phyloP scores from a whole-genome alignment of 2,329 filamentous ascomycete species.

The Colletotrichum brevisporum region DNA sequence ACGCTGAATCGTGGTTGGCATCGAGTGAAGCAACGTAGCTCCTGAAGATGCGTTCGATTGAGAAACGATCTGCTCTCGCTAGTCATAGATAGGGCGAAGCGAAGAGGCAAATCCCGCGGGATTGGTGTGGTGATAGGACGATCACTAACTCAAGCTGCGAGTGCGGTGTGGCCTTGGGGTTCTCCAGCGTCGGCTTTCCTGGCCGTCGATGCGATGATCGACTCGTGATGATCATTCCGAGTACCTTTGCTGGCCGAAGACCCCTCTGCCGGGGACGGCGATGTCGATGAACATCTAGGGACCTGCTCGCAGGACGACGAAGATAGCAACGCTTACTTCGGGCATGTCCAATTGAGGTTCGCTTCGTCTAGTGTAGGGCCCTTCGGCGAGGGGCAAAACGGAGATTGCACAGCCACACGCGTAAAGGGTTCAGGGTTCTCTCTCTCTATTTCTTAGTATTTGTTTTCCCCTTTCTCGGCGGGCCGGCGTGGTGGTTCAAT shows the following conservation, averaged over 20 bases:
- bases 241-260: slow-evolving; percentile 3
- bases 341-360: slow-evolving; percentile 19
- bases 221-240: slow-evolving; percentile 15
- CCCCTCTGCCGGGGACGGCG: background rate
- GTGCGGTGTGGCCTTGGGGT: slow-evolving; percentile 15
- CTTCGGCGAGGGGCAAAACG: slow-evolving; percentile 28
- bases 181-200: slow-evolving; percentile 8
- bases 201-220: slow-evolving; percentile 32
- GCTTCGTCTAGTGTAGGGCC: slow-evolving; percentile 10
- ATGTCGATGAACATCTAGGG: slow-evolving; percentile 7
- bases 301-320: slow-evolving; percentile 6
- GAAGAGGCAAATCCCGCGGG: slow-evolving; percentile 8
- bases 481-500: background rate
- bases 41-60: slow-evolving; percentile 6
- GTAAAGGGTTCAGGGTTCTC: slow-evolving; percentile 36
- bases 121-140: slow-evolving; percentile 8
- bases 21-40: slow-evolving; percentile 9
- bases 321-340: slow-evolving; percentile 18
- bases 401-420: slow-evolving; percentile 40
- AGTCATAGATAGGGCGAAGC: slow-evolving; percentile 23
- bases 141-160: slow-evolving; percentile 13
- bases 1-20: slow-evolving; percentile 19
- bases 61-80: slow-evolving; percentile 26
- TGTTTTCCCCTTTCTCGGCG: background rate
- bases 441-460: slow-evolving; percentile 47